Evolutionary conservation across 495 filamentous ascomycete genomes (phyloP), one percentile per base, ranked within the genome.

Genomic region (Aspergillus asperescens): DNA sequence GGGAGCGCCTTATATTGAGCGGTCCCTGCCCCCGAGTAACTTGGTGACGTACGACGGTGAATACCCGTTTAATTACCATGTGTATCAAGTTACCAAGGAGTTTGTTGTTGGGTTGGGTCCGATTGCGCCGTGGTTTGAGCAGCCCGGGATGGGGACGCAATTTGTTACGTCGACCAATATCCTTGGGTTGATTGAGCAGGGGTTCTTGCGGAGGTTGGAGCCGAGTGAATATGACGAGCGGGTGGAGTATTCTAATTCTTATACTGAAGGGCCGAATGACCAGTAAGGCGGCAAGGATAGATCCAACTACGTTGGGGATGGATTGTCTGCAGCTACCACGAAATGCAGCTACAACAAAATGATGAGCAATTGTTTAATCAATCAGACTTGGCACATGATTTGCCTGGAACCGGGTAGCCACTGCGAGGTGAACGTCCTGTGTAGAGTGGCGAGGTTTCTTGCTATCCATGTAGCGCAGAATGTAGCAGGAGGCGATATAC

Each of bases 141-240:
- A 84, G 66, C 77, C 77, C 0, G 81, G 80, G 0, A 64, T 76
- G 54, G 80, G 81, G 3, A 68, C 74, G 5, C 80, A 82, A 62
- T 79, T 69, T 45, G 43, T 64, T 24, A 43, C 58, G 12, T 50
- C 38, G 16, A 44, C 25, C 0, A 61, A 44, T 48, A 60, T 70
- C 5, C 46, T 54, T 7, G 60, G 28, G 5, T 46, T 72, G 47
- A 20, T 71, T 24, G 48, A 52, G 0, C 57, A 47, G 1, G 66
- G 66, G 1, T 66, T 51, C 45, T 49, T 71, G 49, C 28, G 51
- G 43, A 39, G 51, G 23, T 16, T 54, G 42, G 23, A 47, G 4
- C 34, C 32, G 51, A 40, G 20, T 41, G 51, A 54, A 24, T 54
- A 32, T 20, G 51, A 54, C 41, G 51, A 54, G 24, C 23, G 42